Evolutionary conservation across 2,329 filamentous ascomycete species (phyloP), one percentile per base, ranked within the genome.

Genomic region (Davidsoniella australis): DNA sequence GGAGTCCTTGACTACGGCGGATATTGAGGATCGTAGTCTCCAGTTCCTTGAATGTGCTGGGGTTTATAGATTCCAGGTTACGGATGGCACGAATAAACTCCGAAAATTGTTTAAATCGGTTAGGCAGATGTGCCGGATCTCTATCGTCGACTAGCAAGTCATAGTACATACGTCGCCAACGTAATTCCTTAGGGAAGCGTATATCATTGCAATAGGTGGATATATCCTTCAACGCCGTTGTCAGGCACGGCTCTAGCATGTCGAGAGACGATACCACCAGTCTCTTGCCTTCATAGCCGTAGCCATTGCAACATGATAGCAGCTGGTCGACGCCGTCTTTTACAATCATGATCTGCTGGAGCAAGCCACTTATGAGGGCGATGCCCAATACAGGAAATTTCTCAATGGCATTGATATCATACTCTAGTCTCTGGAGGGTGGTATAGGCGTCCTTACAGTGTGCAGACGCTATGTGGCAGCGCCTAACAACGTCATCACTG

Each of bases 141-240:
- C 5, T 26, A 3, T 68, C 68, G 57, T 78, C 72, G 20, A 69
- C 65, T 6, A 66, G 67, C 67, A 79, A 68, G 4, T 63, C 61
- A 58, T 76, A 67, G 57, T 71, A 75, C 73, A 79, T 78, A 55
- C 66, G 68, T 40, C 68, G 66, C 76, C 76, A 80, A 48, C 74
- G 67, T 36, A 66, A 62, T 53, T 70, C 66, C 48, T 67, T 68
- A 16, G 65, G 63, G 40, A 69, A 55, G 4, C 64, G 64, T 36
- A 64, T 67, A 56, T 78, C 69, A 33, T 75, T 68, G 56, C 75
- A 70, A 58, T 68, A 68, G 7, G 52, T 54, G 39, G 61, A 67
- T 54, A 80, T 78, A 53, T 78, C 73, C 40, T 65, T 59, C 14
- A 80, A 59, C 0, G 70, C 71, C 49, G 64, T 67, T 47, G 64